Percentiles rank a stretch among this genome's conserved stretches.
These are phyloP conservation scores for Ballota nigra DNA, from an alignment of 257 asterid species.

Conservation along the genomic window DNA sequence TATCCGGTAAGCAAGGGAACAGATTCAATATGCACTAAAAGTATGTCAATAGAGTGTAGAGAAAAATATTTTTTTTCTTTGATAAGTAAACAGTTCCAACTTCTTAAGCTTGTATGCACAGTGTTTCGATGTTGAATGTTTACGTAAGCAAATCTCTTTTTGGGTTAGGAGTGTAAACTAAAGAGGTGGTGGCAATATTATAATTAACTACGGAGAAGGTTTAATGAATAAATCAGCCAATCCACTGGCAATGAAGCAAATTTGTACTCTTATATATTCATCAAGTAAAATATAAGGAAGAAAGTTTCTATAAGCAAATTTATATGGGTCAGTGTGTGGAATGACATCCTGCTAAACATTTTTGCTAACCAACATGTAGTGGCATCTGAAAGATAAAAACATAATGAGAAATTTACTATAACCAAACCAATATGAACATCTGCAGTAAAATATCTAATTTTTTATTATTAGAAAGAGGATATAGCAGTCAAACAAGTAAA, in stretches of 20 bases:
- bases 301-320: not conserved
- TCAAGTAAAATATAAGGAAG: not conserved
- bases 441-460: not conserved
- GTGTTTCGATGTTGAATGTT: not conserved
- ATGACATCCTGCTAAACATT: not conserved
- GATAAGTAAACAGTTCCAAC: not conserved
- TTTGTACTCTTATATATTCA: not conserved
- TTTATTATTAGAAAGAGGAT: not conserved
- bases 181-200: not conserved
- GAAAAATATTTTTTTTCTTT: not conserved
- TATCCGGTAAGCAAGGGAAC: constrained; percentile 11
- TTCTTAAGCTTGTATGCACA: not conserved
- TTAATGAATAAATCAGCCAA: constrained; percentile 6
- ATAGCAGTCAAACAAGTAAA: constrained; percentile 7
- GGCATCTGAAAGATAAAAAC: constrained; percentile 3
- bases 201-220: not conserved
- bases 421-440: constrained; percentile 1
- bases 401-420: not conserved
- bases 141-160: not conserved
- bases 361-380: not conserved
- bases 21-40: not conserved
- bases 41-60: not conserved
- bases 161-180: not conserved
- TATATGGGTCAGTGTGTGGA: not conserved
- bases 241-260: not conserved